These are phyloP conservation scores for Pseudogymnoascus sp. DNA, from an alignment of 2,329 filamentous ascomycete genomes.

Conservation along the genomic window DNA sequence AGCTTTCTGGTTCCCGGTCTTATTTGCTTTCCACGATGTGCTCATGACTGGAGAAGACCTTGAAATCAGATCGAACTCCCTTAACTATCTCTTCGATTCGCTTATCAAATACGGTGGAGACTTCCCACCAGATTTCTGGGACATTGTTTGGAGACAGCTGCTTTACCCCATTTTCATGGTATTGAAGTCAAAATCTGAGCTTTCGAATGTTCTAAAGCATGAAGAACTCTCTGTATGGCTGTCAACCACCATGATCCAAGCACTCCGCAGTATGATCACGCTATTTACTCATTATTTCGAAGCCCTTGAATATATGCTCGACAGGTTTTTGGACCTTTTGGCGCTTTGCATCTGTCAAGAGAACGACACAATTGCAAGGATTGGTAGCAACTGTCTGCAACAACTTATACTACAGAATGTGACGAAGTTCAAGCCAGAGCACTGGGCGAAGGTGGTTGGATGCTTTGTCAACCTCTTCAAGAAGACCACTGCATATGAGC, in stretches of 20 bases:
- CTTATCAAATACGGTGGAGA: slow-evolving; percentile 82
- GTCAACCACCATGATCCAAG: slow-evolving; percentile 98
- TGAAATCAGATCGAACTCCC: slow-evolving; percentile 81
- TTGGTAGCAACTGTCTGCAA: slow-evolving; percentile 96
- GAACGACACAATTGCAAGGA: slow-evolving; percentile 95
- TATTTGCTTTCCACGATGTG: slow-evolving; percentile 98
- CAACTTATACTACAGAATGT: slow-evolving; percentile 96
- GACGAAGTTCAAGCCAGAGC: slow-evolving; percentile 73
- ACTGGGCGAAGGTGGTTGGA: slow-evolving; percentile 92
- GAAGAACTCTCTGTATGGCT: slow-evolving; percentile 98
- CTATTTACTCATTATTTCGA: slow-evolving; percentile 99
- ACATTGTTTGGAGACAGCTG: slow-evolving; percentile 93
- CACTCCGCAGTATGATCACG: slow-evolving; percentile 94
- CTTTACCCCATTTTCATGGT: slow-evolving; percentile 99
- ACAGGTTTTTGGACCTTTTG: slow-evolving; percentile 89
- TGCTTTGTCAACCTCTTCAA: slow-evolving; percentile 95
- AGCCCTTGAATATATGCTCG: slow-evolving; percentile 92
- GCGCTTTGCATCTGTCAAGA: slow-evolving; percentile 97
- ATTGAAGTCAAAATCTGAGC: slow-evolving; percentile 88
- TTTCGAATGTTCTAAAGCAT: slow-evolving; percentile 89
- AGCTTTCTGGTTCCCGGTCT: slow-evolving; percentile 95
- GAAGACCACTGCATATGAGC: slow-evolving; percentile 84
- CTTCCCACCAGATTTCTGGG: slow-evolving; percentile 94
- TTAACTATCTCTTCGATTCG: slow-evolving; percentile 95
- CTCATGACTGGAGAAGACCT: slow-evolving; percentile 98